Base-by-base conservation (phyloP, 495 filamentous ascomycete species). In the Viridothelium virens region DNA sequence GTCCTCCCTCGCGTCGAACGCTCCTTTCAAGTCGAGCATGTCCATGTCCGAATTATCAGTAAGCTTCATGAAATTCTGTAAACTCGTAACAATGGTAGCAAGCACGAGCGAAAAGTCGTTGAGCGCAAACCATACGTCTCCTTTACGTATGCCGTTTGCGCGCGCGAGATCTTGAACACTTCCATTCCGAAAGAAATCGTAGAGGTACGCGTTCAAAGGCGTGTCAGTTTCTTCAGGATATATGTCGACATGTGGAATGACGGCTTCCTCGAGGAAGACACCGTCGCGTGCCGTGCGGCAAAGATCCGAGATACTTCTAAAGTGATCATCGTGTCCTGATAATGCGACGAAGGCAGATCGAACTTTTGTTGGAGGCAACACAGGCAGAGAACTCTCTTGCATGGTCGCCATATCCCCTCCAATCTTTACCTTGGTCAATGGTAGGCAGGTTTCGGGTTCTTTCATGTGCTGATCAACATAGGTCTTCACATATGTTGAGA, bases 121-220 rank as follows among this genome's bases (percentile, higher is more conserved):
- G 5, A 89, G 73, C 1, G 79, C 59, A 68, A 84, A 90, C 88
- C 87, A 91, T 12, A 87, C 76, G 41, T 91, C 89, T 0, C 81
- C 80, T 12, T 72, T 70, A n/a, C 80, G 80, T 62, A 92, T 81
- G 2, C 77, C 72, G 68, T 91, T 91, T 3, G 82, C 85, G 3
- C 48, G 75, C 16, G 81, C 79, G 7, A 92, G 76, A 0, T 82
- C 77, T 4, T 74, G 66, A 9, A 82, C 63, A 69, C 86, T 81
- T 4, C 89, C 89, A 67, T 92, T 83, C 72, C 83, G 85, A 82
- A 82, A 90, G 74, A 91, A 92, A 69, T 91, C 88, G 62, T 85
- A 84, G 9, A 92, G 76, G 68, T 90, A 91, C 0, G 87, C 87
- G 69, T 92, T 91, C 59, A 87, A 69, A 18, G 82, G 77, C n/a